Evolutionary conservation across 257 asterid species (phyloP).

Genomic region (Scutellaria barbata): DNA sequence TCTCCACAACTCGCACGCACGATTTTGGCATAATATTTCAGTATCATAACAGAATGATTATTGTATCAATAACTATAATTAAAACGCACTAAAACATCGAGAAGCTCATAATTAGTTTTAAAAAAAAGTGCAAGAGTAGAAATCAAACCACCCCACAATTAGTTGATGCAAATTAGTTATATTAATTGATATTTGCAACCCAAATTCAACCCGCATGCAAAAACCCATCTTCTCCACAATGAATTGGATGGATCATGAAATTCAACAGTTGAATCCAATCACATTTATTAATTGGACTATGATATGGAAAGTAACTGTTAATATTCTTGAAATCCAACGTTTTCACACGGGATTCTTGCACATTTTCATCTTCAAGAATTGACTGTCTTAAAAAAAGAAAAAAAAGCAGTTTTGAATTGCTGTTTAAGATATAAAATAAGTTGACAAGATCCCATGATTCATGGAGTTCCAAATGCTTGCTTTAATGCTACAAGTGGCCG

Average conservation of each 20-base stretch:
- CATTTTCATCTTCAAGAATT: conserved; percentile 20
- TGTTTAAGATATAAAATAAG: background rate
- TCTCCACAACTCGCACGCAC: too few relatives aligned
- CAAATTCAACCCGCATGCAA: conserved; percentile 52
- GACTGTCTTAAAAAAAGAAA: conserved; percentile 17
- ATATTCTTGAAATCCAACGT: conserved; percentile 39
- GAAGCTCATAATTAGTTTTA: conserved; percentile 30
- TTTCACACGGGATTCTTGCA: conserved; percentile 49
- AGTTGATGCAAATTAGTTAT: background rate
- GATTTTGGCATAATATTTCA: background rate
- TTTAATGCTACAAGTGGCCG: conserved; percentile 29
- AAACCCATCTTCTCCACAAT: conserved; percentile 31
- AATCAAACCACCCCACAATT: conserved; percentile 16
- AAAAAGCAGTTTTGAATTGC: background rate
- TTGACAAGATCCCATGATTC: conserved; percentile 39
- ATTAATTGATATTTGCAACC: background rate
- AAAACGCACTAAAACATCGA: conserved; percentile 28
- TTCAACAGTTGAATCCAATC: conserved; percentile 33
- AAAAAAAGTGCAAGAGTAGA: background rate
- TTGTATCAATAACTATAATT: background rate
- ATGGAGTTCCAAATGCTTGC: conserved; percentile 34
- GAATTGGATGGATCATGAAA: conserved; percentile 19
- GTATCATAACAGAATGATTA: background rate
- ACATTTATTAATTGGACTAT: background rate
- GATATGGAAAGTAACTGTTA: conserved; percentile 26